phyloP scores from a whole-genome alignment of 768 basidiomycete species.

The Cyclocybe cylindracea region DNA sequence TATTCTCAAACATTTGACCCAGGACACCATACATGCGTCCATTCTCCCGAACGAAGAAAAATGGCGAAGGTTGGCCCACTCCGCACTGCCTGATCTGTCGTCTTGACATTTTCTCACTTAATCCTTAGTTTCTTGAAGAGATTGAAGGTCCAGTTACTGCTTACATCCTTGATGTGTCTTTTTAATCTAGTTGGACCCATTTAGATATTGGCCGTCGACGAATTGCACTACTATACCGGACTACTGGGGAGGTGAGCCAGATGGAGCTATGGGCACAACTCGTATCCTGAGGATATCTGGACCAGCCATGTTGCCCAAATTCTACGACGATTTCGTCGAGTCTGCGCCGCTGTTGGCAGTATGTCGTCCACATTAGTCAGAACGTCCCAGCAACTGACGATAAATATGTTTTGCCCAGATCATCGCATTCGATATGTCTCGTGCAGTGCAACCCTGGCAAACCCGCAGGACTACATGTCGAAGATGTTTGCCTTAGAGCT shows the following conservation, averaged over 20 bases:
- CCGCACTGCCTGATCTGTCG: background rate
- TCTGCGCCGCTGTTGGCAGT: slow-evolving; percentile 82
- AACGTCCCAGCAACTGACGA: background rate
- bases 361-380: slow-evolving; percentile 20
- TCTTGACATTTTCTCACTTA: slow-evolving; percentile 4
- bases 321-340: slow-evolving; percentile 71
- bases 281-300: slow-evolving; percentile 1
- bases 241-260: slow-evolving; percentile 69
- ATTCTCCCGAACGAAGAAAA: slow-evolving; percentile 82
- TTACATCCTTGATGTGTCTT: background rate
- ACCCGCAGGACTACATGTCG: slow-evolving; percentile 75
- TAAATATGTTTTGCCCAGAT: slow-evolving; percentile 40
- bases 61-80: slow-evolving; percentile 64
- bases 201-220: slow-evolving; percentile 77
- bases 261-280: background rate
- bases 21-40: slow-evolving; percentile 87
- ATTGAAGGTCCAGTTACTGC: slow-evolving; percentile 44
- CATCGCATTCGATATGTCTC: slow-evolving; percentile 65
- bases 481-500: slow-evolving; percentile 69
- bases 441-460: slow-evolving; percentile 85
- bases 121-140: slow-evolving; percentile 67
- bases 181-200: background rate
- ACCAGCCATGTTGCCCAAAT: slow-evolving; percentile 79
- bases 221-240: slow-evolving; percentile 85
- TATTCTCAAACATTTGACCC: background rate